Evolutionary conservation across 2,329 filamentous ascomycete genomes (phyloP).

Genomic region (Hymenotorrendiella dingleyae): DNA sequence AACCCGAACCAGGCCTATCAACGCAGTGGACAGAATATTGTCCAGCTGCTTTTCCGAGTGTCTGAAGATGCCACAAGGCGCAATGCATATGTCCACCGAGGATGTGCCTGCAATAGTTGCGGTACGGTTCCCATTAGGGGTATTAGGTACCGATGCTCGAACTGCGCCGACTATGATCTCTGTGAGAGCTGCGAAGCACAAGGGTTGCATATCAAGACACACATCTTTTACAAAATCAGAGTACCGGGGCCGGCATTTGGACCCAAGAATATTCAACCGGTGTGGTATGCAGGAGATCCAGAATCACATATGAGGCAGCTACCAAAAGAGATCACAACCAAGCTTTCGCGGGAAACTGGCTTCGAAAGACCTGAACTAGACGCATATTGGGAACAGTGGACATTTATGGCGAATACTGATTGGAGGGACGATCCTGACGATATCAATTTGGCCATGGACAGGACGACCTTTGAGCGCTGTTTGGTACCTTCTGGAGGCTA

Average conservation of each 20-base stretch:
- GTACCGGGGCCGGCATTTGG: constrained; percentile 83
- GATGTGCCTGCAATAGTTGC: constrained; percentile 88
- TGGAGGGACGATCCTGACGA: constrained; percentile 76
- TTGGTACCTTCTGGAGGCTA: constrained; percentile 81
- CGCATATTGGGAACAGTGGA: constrained; percentile 95
- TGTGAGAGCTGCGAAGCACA: constrained; percentile 88
- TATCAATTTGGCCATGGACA: constrained; percentile 78
- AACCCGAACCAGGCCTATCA: constrained; percentile 30
- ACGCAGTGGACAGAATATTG: constrained; percentile 68
- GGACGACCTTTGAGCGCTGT: constrained; percentile 86
- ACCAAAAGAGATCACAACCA: constrained; percentile 60
- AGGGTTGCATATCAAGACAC: constrained; percentile 71
- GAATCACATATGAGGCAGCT: constrained; percentile 62
- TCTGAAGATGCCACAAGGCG: constrained; percentile 86
- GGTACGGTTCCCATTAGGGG: constrained; percentile 84
- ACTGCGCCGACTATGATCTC: constrained; percentile 92
- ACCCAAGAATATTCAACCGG: constrained; percentile 70
- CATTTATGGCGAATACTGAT: constrained; percentile 81
- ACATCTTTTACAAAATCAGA: constrained; percentile 94
- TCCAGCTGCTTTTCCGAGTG: constrained; percentile 82
- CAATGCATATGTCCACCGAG: constrained; percentile 86
- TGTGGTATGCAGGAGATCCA: constrained; percentile 87
- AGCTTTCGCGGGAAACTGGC: constrained; percentile 63
- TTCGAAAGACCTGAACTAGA: constrained; percentile 86
- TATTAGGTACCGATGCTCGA: constrained; percentile 88